Evolutionary conservation across 2,329 filamentous ascomycete species (phyloP).

Genomic region (Diaporthe citrichinensis): DNA sequence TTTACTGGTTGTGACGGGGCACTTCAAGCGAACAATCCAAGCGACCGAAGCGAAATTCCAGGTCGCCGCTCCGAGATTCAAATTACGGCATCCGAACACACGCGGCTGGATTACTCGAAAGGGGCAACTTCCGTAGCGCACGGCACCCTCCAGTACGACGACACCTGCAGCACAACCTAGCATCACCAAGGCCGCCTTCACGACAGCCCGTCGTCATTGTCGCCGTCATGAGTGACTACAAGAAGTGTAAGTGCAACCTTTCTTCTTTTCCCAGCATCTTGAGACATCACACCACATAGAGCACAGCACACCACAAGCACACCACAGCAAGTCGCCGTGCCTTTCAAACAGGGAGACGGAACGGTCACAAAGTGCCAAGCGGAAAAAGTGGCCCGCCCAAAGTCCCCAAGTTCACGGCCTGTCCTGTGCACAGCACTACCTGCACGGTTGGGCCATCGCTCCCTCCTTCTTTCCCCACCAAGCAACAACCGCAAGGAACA

Average conservation of each 20-base stretch:
- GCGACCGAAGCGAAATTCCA: slow-evolving; percentile 36
- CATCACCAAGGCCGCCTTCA: not conserved
- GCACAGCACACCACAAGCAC: not conserved
- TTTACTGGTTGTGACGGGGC: slow-evolving; percentile 9
- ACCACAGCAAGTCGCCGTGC: not conserved
- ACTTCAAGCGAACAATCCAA: slow-evolving; percentile 20
- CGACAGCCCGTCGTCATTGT: slow-evolving; percentile 7
- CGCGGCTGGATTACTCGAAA: slow-evolving; percentile 25
- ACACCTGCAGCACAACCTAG: slow-evolving; percentile 6
- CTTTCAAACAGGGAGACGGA: not conserved
- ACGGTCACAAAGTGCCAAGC: slow-evolving; percentile 15
- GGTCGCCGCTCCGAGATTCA: slow-evolving; percentile 24
- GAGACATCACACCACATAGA: slow-evolving; percentile 9
- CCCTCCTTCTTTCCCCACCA: slow-evolving; percentile 16
- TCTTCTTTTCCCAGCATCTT: not conserved
- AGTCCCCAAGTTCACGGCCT: not conserved
- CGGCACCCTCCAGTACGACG: slow-evolving; percentile 17
- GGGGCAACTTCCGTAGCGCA: slow-evolving; percentile 31
- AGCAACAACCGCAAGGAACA: not conserved
- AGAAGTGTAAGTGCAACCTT: slow-evolving; percentile 23
- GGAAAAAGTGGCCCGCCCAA: slow-evolving; percentile 10
- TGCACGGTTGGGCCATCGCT: slow-evolving; percentile 9
- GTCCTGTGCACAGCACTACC: slow-evolving; percentile 16
- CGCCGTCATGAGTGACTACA: slow-evolving; percentile 14
- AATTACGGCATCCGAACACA: slow-evolving; percentile 32